Evolutionary conservation across 2,329 filamentous ascomycete species (phyloP).

Genomic region (Aspergillus ochraceoroseus): DNA sequence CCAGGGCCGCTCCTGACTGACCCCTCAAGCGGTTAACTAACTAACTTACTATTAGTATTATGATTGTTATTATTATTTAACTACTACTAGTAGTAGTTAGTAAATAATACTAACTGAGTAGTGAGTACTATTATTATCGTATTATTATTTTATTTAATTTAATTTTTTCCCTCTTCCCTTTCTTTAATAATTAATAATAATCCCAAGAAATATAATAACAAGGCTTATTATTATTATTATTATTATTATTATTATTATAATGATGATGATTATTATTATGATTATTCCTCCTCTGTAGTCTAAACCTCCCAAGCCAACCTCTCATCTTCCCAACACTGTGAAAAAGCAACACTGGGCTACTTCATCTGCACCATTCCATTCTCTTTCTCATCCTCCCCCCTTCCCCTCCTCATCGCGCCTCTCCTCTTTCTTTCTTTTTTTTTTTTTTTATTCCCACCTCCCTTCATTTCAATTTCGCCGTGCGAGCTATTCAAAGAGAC

Average conservation of each 20-base stretch:
- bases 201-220: constrained; percentile 13
- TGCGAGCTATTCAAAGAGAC: constrained; percentile 32
- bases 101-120: constrained; percentile 11
- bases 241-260: too few relatives aligned
- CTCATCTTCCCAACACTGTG: constrained; percentile 12
- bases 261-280: too few relatives aligned
- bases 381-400: constrained; percentile 25
- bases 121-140: constrained; percentile 17
- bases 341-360: constrained; percentile 25
- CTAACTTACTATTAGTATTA: constrained; percentile 17
- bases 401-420: constrained; percentile 17
- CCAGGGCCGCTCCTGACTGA: constrained; percentile 18
- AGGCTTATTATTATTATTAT: constrained; percentile 18
- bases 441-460: constrained; percentile 17
- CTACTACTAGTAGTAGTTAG: too few relatives aligned
- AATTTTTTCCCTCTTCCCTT: constrained; percentile 12
- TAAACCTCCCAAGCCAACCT: too few relatives aligned
- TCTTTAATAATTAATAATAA: constrained; percentile 14
- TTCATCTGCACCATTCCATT: constrained; percentile 19
- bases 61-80: constrained; percentile 14
- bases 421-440: constrained; percentile 16
- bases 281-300: too few relatives aligned
- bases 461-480: constrained; percentile 32
- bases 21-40: constrained; percentile 10
- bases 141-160: constrained; percentile 15